A percentile compares a stretch with the other conserved stretches of the same genome.
phyloP scores from a whole-genome alignment of 2,329 filamentous ascomycete genomes.

The Truncatella angustata region DNA sequence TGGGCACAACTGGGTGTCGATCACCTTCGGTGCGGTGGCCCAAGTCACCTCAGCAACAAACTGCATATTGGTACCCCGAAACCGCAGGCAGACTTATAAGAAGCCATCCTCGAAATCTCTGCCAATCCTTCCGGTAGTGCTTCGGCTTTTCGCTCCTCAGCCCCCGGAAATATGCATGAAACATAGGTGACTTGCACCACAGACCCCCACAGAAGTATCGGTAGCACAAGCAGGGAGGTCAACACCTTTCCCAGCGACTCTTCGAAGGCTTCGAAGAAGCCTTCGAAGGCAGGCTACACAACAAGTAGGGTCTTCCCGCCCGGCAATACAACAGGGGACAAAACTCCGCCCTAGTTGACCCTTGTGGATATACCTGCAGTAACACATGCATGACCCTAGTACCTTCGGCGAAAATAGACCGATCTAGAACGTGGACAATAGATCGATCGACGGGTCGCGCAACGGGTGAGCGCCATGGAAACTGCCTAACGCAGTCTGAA shows the following conservation, averaged over 20 bases:
- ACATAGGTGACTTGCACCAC: not conserved
- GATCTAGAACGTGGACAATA: conserved; percentile 9
- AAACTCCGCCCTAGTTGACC: not conserved
- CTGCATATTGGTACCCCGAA: not conserved
- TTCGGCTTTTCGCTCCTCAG: too few species aligned
- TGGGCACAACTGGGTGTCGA: conserved; percentile 6
- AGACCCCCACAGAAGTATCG: too few species aligned
- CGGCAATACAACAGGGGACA: not conserved
- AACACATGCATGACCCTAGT: conserved; percentile 10
- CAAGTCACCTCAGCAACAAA: not conserved
- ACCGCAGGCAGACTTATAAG: conserved; percentile 3
- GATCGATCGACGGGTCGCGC: conserved; percentile 5
- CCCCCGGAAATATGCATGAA: not conserved
- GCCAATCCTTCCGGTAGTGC: too few species aligned
- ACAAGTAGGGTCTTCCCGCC: not conserved
- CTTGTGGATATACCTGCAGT: conserved; percentile 11
- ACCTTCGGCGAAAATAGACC: not conserved
- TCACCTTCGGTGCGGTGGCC: not conserved
- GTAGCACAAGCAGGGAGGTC: too few species aligned
- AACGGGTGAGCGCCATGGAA: conserved; percentile 3
- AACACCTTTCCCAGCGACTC: too few species aligned
- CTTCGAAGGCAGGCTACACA: not conserved
- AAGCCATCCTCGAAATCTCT: conserved; percentile 3
- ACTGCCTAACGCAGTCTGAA: not conserved
- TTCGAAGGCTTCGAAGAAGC: not conserved